Conservation (phyloP, 345 rosid species). For the Ricinus communis region DNA sequence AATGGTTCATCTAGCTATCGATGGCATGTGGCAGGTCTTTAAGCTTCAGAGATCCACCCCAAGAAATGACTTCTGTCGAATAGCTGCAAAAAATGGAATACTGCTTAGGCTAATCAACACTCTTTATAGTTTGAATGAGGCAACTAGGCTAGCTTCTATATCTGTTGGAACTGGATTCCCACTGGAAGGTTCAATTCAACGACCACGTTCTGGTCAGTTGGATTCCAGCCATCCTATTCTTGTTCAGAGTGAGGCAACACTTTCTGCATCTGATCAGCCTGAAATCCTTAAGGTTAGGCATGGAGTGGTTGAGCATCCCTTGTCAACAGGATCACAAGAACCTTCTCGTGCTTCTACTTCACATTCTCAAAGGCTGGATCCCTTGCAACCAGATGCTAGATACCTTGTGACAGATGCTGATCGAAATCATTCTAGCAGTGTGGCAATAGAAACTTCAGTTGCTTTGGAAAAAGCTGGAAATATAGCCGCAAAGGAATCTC, state of each 20-base stretch:
- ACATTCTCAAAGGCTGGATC: conserved; percentile 67
- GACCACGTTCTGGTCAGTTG: conserved; percentile 73
- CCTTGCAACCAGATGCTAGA: conserved; percentile 49
- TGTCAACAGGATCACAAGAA: conserved; percentile 45
- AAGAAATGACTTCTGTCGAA: conserved; percentile 88
- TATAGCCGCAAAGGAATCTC: conserved; percentile 30
- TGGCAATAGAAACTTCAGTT: conserved; percentile 43
- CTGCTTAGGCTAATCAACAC: conserved; percentile 85
- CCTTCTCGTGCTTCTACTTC: conserved; percentile 76
- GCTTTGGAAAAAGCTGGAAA: conserved; percentile 39
- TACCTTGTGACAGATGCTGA: conserved; percentile 50
- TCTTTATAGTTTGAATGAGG: conserved; percentile 94
- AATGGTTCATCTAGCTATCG: conserved; percentile 99
- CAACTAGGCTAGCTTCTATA: conserved; percentile 73
- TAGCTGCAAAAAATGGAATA: conserved; percentile 94
- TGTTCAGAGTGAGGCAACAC: conserved; percentile 52
- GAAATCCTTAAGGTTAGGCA: conserved; percentile 60
- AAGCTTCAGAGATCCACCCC: conserved; percentile 94
- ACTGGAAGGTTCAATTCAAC: conserved; percentile 58
- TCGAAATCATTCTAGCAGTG: conserved; percentile 61
- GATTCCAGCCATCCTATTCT: conserved; percentile 64
- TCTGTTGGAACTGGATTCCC: conserved; percentile 61
- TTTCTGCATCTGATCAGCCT: conserved; percentile 55
- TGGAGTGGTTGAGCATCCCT: conserved; percentile 49
- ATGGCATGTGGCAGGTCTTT: conserved; percentile 99